Conservation (phyloP, 371 early-diverging fungal species). For the Haplosporangium sp. region DNA sequence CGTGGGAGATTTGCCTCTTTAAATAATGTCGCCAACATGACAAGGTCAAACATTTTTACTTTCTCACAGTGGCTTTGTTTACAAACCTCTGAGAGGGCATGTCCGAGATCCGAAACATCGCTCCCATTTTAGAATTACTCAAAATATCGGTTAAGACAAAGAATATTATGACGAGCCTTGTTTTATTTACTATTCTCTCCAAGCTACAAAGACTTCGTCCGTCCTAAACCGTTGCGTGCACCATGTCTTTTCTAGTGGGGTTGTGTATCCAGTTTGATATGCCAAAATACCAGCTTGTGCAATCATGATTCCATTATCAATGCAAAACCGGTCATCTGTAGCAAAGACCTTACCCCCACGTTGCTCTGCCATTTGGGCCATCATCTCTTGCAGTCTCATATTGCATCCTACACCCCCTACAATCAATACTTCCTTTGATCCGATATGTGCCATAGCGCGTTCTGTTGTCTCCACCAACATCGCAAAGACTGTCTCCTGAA, state of each 20-base stretch:
- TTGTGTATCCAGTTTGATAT: conserved; percentile 77
- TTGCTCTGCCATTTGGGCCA: conserved; percentile 95
- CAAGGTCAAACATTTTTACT: neutral
- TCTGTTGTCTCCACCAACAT: conserved; percentile 99
- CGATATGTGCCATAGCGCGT: conserved; percentile 99
- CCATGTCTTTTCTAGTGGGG: conserved; percentile 86
- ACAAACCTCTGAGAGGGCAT: neutral
- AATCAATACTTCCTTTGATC: conserved; percentile 93
- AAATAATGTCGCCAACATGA: neutral
- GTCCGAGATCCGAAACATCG: conserved; percentile 5
- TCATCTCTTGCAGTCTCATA: conserved; percentile 98
- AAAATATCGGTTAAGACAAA: no score
- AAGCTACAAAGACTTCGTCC: conserved; percentile 91
- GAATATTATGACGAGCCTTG: no score
- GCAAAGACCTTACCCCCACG: conserved; percentile 94
- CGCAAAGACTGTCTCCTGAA: conserved; percentile 99
- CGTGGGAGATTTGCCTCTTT: no score
- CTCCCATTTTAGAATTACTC: neutral
- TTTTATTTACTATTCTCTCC: conserved; percentile 71
- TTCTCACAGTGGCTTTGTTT: neutral
- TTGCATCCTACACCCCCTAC: conserved; percentile 99
- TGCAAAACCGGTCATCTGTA: conserved; percentile 99
- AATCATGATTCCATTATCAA: conserved; percentile 99
- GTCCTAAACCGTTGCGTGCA: conserved; percentile 98
- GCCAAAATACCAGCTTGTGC: conserved; percentile 97